These are phyloP conservation scores for Vigna hirtella DNA, from an alignment of 306 rosid species.

Conservation along the genomic window DNA sequence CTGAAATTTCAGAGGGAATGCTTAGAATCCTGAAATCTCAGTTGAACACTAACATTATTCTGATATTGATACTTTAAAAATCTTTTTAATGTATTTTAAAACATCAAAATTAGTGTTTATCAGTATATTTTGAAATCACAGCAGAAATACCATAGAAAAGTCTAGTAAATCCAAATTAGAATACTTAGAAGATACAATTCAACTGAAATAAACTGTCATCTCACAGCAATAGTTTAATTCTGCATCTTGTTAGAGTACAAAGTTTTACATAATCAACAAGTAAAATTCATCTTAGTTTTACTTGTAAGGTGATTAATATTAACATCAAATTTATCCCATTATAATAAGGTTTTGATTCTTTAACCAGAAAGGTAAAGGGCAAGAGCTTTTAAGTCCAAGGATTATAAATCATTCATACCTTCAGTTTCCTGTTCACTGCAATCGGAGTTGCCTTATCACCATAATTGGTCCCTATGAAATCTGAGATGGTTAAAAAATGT, in stretches of 20 bases:
- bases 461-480: conserved; percentile 34
- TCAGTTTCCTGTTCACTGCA: conserved; percentile 59
- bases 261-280: background rate
- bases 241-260: too few species aligned
- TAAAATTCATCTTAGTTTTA: background rate
- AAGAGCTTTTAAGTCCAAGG: conserved; percentile 8
- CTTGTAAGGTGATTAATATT: background rate
- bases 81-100: too few species aligned
- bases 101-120: too few species aligned
- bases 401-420: conserved; percentile 56
- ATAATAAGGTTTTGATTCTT: background rate
- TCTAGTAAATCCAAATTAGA: too few species aligned
- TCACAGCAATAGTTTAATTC: background rate
- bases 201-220: too few species aligned
- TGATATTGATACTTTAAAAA: too few species aligned
- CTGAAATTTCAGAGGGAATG: conserved; percentile 50
- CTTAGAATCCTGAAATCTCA: too few species aligned
- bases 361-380: background rate
- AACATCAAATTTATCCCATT: too few species aligned
- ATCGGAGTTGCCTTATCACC: conserved; percentile 41
- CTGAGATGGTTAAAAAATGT: conserved; percentile 42
- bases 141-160: too few species aligned
- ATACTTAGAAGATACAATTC: too few species aligned
- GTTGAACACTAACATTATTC: too few species aligned
- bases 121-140: too few species aligned